Conservation (phyloP, 768 basidiomycete species). For the Galerina marginata region DNA sequence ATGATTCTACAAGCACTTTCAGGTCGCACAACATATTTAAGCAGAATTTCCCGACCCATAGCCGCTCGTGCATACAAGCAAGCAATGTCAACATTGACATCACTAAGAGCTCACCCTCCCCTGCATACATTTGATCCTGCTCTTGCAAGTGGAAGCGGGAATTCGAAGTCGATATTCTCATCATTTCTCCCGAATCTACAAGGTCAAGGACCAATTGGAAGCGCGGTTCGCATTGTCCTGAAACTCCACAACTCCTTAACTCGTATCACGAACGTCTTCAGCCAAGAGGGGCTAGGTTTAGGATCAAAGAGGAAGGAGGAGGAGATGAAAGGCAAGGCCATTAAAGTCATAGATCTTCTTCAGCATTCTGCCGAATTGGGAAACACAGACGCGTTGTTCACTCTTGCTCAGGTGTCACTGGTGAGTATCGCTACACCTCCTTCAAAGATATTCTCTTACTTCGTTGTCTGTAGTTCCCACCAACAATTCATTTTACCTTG, state of each 20-base stretch:
- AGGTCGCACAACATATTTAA: not conserved
- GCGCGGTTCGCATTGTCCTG: slow-evolving; percentile 66
- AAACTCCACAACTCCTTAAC: slow-evolving; percentile 68
- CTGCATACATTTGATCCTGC: slow-evolving; percentile 61
- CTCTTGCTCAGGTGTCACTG: slow-evolving; percentile 68
- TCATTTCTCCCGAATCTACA: slow-evolving; percentile 74
- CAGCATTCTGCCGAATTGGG: slow-evolving; percentile 85
- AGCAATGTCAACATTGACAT: slow-evolving; percentile 69
- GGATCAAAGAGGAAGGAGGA: slow-evolving; percentile 63
- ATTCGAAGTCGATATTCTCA: slow-evolving; percentile 61
- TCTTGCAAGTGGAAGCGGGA: slow-evolving; percentile 45
- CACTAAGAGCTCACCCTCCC: slow-evolving; percentile 65
- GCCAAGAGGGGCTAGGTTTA: slow-evolving; percentile 44
- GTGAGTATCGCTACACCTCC: slow-evolving; percentile 44
- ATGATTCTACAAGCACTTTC: slow-evolving; percentile 3
- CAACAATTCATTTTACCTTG: slow-evolving; percentile 64
- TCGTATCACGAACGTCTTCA: slow-evolving; percentile 43
- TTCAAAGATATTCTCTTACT: not conserved
- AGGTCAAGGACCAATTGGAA: slow-evolving; percentile 79
- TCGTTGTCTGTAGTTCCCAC: slow-evolving; percentile 61
- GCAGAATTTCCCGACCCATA: slow-evolving; percentile 27
- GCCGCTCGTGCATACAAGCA: slow-evolving; percentile 79
- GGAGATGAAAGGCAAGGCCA: slow-evolving; percentile 70
- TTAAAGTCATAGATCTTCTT: slow-evolving; percentile 82
- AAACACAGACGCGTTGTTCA: slow-evolving; percentile 73